phyloP scores from a whole-genome alignment of 495 filamentous ascomycete species.

The Clohesyomyces aquaticus region DNA sequence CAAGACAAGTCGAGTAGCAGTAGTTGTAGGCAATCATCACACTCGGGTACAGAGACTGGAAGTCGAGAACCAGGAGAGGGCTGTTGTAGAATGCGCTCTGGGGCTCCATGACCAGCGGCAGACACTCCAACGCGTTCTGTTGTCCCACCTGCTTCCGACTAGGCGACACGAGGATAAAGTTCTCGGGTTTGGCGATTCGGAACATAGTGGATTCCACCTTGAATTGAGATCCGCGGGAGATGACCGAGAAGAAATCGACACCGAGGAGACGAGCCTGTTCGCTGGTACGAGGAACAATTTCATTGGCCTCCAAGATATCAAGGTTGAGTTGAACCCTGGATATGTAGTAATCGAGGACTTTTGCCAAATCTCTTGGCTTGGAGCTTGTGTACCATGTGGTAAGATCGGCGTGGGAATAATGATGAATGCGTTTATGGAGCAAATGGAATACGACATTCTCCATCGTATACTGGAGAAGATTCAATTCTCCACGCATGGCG shows the following conservation, averaged over 20 bases:
- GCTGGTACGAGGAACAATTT: slow-evolving; percentile 84
- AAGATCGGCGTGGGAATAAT: slow-evolving; percentile 76
- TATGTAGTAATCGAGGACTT: slow-evolving; percentile 77
- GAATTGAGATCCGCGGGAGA: slow-evolving; percentile 92
- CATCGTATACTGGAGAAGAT: slow-evolving; percentile 90
- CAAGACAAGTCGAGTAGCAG: slow-evolving; percentile 96
- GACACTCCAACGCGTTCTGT: slow-evolving; percentile 93
- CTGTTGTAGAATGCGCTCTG: slow-evolving; percentile 93
- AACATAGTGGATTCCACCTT: slow-evolving; percentile 99
- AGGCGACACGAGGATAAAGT: slow-evolving; percentile 86
- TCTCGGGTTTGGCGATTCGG: slow-evolving; percentile 95
- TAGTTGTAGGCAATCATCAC: slow-evolving; percentile 99
- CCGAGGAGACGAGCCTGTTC: slow-evolving; percentile 93
- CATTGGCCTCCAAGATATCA: slow-evolving; percentile 89
- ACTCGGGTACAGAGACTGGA: slow-evolving; percentile 94
- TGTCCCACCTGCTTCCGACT: slow-evolving; percentile 87
- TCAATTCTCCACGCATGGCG: slow-evolving; percentile 89
- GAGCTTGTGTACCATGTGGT: slow-evolving; percentile 78
- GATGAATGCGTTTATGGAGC: slow-evolving; percentile 86
- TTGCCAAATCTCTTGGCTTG: slow-evolving; percentile 68
- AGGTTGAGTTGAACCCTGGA: slow-evolving; percentile 79
- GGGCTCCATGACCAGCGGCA: slow-evolving; percentile 97
- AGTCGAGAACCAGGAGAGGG: slow-evolving; percentile 89
- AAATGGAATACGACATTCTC: slow-evolving; percentile 96
- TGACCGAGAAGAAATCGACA: slow-evolving; percentile 94